These are phyloP conservation scores for Candida xiaguanensis DNA, from an alignment of 805 yeast genomes.

Conservation along the genomic window DNA sequence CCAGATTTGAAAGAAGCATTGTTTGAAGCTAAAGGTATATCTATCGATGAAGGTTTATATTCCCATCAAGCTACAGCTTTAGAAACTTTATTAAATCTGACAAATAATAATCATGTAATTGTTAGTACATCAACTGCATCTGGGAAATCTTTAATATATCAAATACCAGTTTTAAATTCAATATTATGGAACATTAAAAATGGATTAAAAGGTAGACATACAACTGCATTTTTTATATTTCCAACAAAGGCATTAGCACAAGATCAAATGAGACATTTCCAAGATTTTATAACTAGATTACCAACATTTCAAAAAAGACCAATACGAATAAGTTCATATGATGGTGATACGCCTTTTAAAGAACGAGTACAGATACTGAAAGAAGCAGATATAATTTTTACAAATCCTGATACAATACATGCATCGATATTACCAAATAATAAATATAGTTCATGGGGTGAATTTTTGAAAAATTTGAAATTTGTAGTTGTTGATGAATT, in stretches of 20 bases:
- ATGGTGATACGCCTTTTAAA: slow-evolving; percentile 81
- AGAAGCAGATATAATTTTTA: slow-evolving; percentile 75
- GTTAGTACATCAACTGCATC: slow-evolving; percentile 95
- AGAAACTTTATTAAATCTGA: slow-evolving; percentile 41
- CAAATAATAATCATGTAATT: slow-evolving; percentile 57
- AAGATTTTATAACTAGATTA: slow-evolving; percentile 50
- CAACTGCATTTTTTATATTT: slow-evolving; percentile 81
- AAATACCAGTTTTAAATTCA: slow-evolving; percentile 68
- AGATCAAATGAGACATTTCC: slow-evolving; percentile 85
- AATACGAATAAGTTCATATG: slow-evolving; percentile 72
- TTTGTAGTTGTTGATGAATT: slow-evolving; percentile 81
- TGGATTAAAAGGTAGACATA: slow-evolving; percentile 25
- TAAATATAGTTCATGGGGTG: slow-evolving; percentile 64
- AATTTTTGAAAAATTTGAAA: slow-evolving; percentile 59
- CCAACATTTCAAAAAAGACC: slow-evolving; percentile 35
- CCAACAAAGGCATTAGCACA: slow-evolving; percentile 98
- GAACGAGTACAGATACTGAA: slow-evolving; percentile 53
- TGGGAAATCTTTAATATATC: slow-evolving; percentile 92
- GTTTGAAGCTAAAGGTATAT: slow-evolving; percentile 40
- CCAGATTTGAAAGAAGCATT: slow-evolving; percentile 50
- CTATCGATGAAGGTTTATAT: slow-evolving; percentile 51
- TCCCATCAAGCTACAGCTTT: slow-evolving; percentile 82
- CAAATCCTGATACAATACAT: slow-evolving; percentile 95
- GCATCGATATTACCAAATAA: slow-evolving; percentile 71
- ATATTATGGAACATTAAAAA: slow-evolving; percentile 32